A percentile compares a stretch with the other conserved stretches of the same genome.
Conservation (phyloP, 192 early-diverging fungal genomes). For the Entomortierella parvispora region DNA sequence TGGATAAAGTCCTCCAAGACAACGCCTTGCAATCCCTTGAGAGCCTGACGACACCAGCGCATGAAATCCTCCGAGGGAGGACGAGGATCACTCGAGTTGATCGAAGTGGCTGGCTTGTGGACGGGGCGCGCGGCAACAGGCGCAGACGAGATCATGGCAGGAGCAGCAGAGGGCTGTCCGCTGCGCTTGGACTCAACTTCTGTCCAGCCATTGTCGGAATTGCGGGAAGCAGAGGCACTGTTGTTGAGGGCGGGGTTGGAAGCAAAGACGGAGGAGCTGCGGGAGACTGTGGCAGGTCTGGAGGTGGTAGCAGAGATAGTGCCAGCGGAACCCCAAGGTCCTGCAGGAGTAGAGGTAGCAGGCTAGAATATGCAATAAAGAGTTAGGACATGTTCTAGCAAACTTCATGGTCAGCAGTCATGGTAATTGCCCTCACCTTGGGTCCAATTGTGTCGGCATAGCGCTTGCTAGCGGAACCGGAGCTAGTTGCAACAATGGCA, state of each 20-base stretch:
- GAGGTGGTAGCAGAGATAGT: not conserved
- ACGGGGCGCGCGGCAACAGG: not conserved
- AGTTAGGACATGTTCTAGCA: no score
- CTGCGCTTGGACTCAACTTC: constrained; percentile 18
- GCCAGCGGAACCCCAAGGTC: constrained; percentile 12
- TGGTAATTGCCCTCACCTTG: not conserved
- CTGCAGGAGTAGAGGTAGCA: constrained; percentile 7
- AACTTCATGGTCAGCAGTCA: not conserved
- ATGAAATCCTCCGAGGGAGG: constrained; percentile 71
- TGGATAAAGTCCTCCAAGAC: constrained; percentile 75
- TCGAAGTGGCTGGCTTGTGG: not conserved
- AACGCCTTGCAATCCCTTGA: constrained; percentile 63
- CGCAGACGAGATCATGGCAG: not conserved
- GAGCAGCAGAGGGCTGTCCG: constrained; percentile 9
- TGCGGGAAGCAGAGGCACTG: not conserved
- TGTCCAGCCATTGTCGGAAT: constrained; percentile 14
- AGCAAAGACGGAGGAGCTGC: constrained; percentile 7
- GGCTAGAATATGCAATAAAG: constrained; percentile 27
- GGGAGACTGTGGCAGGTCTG: constrained; percentile 11
- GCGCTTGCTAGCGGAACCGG: constrained; percentile 47
- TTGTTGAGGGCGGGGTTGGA: not conserved
- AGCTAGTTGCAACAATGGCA: constrained; percentile 18
- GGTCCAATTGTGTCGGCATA: constrained; percentile 56
- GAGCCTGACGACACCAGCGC: constrained; percentile 71
- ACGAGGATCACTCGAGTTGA: constrained; percentile 25